These are phyloP conservation scores for Termitomyces sp. DNA, from an alignment of 768 basidiomycete genomes.

Conservation along the genomic window DNA sequence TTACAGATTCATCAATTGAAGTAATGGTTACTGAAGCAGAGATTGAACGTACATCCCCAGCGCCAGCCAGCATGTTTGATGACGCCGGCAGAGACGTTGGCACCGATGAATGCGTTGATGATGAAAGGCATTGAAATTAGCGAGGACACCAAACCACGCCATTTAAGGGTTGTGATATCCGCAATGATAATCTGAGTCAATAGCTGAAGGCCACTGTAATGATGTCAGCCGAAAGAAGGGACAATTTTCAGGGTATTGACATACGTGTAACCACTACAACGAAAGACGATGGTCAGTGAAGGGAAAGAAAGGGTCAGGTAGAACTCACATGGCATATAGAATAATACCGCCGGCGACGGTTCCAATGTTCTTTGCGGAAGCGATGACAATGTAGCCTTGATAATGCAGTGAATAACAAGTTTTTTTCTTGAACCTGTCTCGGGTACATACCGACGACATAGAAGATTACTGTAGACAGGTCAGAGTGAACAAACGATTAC, in stretches of 20 bases:
- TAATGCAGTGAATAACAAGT: neutral
- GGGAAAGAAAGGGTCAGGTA: constrained; percentile 5
- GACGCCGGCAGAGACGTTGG: constrained; percentile 49
- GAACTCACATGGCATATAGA: constrained; percentile 46
- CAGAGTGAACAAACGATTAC: neutral
- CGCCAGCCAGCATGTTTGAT: constrained; percentile 45
- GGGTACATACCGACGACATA: constrained; percentile 47
- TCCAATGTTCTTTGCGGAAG: constrained; percentile 38
- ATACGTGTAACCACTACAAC: constrained; percentile 54
- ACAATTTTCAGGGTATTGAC: constrained; percentile 17
- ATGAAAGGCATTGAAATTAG: constrained; percentile 48
- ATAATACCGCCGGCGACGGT: constrained; percentile 50
- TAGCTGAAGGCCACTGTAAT: constrained; percentile 49
- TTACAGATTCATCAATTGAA: neutral
- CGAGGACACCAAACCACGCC: constrained; percentile 36
- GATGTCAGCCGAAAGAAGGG: constrained; percentile 10
- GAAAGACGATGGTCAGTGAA: constrained; percentile 17
- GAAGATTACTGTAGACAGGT: constrained; percentile 35
- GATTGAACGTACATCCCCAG: constrained; percentile 54
- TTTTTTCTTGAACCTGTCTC: neutral
- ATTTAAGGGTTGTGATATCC: constrained; percentile 52
- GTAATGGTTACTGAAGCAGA: neutral
- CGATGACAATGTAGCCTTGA: constrained; percentile 47
- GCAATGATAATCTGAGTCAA: constrained; percentile 61
- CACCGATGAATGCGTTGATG: constrained; percentile 60